phyloP scores from a whole-genome alignment of 345 rosid genomes.

The Eucalyptus pauciflora region DNA sequence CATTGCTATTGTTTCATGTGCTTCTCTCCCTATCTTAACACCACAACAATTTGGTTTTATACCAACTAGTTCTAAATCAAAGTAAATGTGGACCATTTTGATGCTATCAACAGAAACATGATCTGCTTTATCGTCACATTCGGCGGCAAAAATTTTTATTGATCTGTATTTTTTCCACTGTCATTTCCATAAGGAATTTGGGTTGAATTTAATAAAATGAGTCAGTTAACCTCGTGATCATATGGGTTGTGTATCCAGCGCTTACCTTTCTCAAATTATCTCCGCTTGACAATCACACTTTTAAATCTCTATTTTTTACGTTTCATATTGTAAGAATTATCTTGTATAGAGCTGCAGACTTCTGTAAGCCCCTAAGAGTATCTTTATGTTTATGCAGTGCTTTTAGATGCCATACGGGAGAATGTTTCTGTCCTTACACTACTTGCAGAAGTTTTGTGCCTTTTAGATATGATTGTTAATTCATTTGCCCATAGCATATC shows the following conservation, averaged over 20 bases:
- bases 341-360: neutral
- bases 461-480: constrained; percentile 90
- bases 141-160: neutral
- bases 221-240: neutral
- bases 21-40: neutral
- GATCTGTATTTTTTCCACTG: neutral
- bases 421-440: constrained; percentile 68
- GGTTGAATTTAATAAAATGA: neutral
- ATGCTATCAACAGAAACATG: neutral
- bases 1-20: neutral
- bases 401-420: constrained; percentile 72
- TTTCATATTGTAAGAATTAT: neutral
- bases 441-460: constrained; percentile 90
- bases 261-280: neutral
- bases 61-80: neutral
- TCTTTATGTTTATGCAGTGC: constrained; percentile 37
- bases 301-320: neutral
- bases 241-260: neutral
- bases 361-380: neutral
- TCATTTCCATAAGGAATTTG: neutral
- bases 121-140: neutral
- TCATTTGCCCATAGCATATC: constrained; percentile 89
- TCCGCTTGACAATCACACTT: neutral
- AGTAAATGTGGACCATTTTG: neutral
- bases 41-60: neutral